phyloP scores from a whole-genome alignment of 495 filamentous ascomycete genomes.

The Xylaria curta region DNA sequence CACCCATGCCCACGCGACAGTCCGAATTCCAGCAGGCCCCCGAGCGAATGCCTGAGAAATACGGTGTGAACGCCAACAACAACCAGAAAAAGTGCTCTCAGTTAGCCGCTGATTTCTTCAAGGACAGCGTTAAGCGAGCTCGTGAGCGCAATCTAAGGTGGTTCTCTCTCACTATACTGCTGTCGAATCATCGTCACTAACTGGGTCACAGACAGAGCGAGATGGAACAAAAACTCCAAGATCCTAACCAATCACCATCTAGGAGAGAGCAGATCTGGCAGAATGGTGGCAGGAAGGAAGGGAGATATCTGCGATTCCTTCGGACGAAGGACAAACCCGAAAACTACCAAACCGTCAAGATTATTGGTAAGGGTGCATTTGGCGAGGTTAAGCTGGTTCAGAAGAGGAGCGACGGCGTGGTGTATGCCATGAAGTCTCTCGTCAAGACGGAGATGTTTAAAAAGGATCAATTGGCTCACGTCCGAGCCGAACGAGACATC shows the following conservation, averaged over 20 bases:
- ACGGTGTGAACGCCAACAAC: constrained; percentile 63
- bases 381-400: constrained; percentile 97
- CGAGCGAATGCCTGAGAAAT: constrained; percentile 78
- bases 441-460: constrained; percentile 99
- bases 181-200: constrained; percentile 17
- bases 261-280: constrained; percentile 80
- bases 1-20: constrained; percentile 60
- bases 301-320: constrained; percentile 90
- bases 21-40: constrained; percentile 64
- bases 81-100: constrained; percentile 80
- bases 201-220: constrained; percentile 73
- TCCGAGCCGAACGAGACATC: constrained; percentile 96
- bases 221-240: constrained; percentile 80
- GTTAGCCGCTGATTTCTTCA: constrained; percentile 88
- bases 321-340: constrained; percentile 88
- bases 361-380: constrained; percentile 98
- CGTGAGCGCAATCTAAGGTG: constrained; percentile 90
- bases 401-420: constrained; percentile 93
- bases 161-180: constrained; percentile 11
- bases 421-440: constrained; percentile 97
- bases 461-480: constrained; percentile 98
- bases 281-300: constrained; percentile 80
- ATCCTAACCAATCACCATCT: constrained; percentile 73
- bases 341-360: constrained; percentile 94
- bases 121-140: constrained; percentile 91